Conservation (phyloP, 2,329 filamentous ascomycete species). For the Diaporthe nobilis region DNA sequence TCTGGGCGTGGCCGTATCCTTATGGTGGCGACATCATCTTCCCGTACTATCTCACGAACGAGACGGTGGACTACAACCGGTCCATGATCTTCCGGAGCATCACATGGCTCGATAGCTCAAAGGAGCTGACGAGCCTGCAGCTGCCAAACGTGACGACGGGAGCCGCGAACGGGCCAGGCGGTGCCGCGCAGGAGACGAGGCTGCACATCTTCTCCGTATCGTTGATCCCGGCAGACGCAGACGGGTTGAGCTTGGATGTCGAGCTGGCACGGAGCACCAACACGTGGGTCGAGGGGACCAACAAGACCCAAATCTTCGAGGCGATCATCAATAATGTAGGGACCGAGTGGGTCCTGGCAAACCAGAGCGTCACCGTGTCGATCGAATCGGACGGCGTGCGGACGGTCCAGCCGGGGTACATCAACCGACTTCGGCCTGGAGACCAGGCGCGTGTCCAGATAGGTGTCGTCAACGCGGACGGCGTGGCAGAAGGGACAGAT, state of each 20-base stretch:
- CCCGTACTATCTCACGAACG: slow-evolving; percentile 43
- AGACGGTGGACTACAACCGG: slow-evolving; percentile 42
- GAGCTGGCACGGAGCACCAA: slow-evolving; percentile 40
- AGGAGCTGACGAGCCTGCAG: slow-evolving; percentile 41
- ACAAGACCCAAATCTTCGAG: slow-evolving; percentile 40
- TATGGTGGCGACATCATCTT: slow-evolving; percentile 44
- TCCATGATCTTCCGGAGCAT: slow-evolving; percentile 43
- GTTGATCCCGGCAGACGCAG: slow-evolving; percentile 9
- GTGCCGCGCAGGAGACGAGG: slow-evolving; percentile 24
- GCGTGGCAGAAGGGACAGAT: slow-evolving; percentile 27
- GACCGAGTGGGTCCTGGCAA: slow-evolving; percentile 36
- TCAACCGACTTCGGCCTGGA: slow-evolving; percentile 40
- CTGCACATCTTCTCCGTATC: slow-evolving; percentile 41
- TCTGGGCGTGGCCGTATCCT: slow-evolving; percentile 43
- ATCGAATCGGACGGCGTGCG: slow-evolving; percentile 36
- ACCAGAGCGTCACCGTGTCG: slow-evolving; percentile 38
- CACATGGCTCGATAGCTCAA: slow-evolving; percentile 42
- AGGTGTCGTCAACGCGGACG: slow-evolving; percentile 33
- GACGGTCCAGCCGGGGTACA: slow-evolving; percentile 39
- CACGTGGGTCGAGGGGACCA: slow-evolving; percentile 40
- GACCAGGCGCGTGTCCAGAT: slow-evolving; percentile 41
- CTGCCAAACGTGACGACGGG: slow-evolving; percentile 38
- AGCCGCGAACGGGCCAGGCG: slow-evolving; percentile 32
- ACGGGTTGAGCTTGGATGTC: slow-evolving; percentile 19
- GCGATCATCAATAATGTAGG: slow-evolving; percentile 40